phyloP scores from a whole-genome alignment of 768 basidiomycete genomes.

The Psilocybe subaeruginosa region DNA sequence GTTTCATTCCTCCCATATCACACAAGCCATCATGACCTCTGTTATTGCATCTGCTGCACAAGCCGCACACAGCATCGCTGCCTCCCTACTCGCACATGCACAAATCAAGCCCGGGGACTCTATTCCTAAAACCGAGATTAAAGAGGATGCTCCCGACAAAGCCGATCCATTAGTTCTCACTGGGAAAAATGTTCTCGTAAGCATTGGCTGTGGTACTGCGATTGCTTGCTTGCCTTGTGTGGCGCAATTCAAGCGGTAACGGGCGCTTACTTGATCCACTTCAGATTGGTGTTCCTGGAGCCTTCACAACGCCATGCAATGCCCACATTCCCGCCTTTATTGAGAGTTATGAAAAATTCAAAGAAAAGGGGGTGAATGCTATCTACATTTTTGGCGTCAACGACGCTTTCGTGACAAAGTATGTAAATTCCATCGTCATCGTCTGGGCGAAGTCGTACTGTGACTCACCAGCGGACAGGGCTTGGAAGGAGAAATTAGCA shows the following conservation, averaged over 20 bases:
- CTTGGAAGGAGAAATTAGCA: slow-evolving; percentile 68
- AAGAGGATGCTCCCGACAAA: slow-evolving; percentile 57
- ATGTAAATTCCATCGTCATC: slow-evolving; percentile 12
- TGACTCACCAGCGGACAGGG: slow-evolving; percentile 38
- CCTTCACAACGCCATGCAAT: slow-evolving; percentile 76
- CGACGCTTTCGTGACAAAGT: slow-evolving; percentile 76
- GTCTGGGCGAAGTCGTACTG: not conserved
- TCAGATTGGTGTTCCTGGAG: slow-evolving; percentile 76
- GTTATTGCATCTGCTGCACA: slow-evolving; percentile 47
- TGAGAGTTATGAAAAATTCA: slow-evolving; percentile 67
- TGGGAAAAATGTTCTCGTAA: slow-evolving; percentile 68
- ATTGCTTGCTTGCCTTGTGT: not conserved
- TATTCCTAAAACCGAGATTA: slow-evolving; percentile 56
- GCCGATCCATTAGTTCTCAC: slow-evolving; percentile 45
- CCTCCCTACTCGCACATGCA: slow-evolving; percentile 48
- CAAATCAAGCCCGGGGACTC: slow-evolving; percentile 51
- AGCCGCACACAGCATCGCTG: slow-evolving; percentile 56
- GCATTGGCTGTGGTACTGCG: slow-evolving; percentile 21
- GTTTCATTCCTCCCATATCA: not conserved
- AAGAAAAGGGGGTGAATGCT: slow-evolving; percentile 72
- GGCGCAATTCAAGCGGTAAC: not conserved
- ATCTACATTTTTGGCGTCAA: slow-evolving; percentile 80
- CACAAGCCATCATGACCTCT: slow-evolving; percentile 44
- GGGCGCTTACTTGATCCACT: not conserved
- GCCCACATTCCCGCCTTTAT: slow-evolving; percentile 69